Evolutionary conservation across 257 asterid species (phyloP), one percentile per base, ranked within the genome.

Genomic region (Rehmannia glutinosa): DNA sequence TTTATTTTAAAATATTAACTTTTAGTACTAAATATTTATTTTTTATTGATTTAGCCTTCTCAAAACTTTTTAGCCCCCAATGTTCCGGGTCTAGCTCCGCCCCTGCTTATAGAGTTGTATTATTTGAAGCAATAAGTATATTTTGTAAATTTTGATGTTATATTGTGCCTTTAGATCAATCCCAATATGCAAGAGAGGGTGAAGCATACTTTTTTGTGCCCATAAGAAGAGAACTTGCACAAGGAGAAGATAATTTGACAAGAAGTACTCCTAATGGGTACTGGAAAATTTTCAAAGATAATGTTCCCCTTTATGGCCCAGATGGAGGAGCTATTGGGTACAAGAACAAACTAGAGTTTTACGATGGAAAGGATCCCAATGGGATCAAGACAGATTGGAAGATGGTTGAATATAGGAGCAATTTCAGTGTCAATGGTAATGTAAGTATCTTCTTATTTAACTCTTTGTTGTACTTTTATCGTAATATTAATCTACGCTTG

Each of bases 381-480:
- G 62, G 41, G n/a, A 3, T n/a, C 3, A 33, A 35, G 17, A 60
- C 75, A 13, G 30, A 47, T 8, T 70, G 75, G 75, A 70, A 35
- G 75, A 46, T 59, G 62, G 39, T 25, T 16, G 75, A 70, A 23
- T 70, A 47, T 10, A 52, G 52, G 36, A 52, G 35, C 36, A 19
- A 6, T 39, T 20, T 10, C 9, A 4, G 28, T 36, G 13, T 23
- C 19, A 25, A 52, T 12, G 36, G 38, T 16, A 27, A 25, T 25
- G 59, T 52, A 25, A 52, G 59, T 21, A 20, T 21, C 24, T 4
- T n/a, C 32, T 47, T 16, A 25, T 47, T 47, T 13, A 6, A 45
- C 52, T 6, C 52, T 45, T 45, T 50, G 30, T 21, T 20, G 5
- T 21, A n/a, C n/a, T 4, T 20, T 20, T 9, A 8, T 6, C 39